These are phyloP conservation scores for Tolypocladium guangdongense DNA, from an alignment of 2,329 filamentous ascomycete species.

Conservation along the genomic window DNA sequence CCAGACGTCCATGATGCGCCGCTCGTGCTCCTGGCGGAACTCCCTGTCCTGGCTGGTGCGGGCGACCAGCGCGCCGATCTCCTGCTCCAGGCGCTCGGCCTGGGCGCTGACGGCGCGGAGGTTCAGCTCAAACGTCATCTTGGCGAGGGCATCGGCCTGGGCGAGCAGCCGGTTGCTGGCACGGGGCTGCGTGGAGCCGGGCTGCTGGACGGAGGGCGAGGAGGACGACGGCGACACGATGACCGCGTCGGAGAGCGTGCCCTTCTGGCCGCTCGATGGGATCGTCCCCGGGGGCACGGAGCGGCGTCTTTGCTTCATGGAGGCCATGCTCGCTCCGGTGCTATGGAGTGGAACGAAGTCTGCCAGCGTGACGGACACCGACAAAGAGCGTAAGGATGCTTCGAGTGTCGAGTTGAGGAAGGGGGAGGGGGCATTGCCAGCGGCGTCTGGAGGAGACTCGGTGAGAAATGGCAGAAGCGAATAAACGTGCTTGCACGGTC, in stretches of 20 bases:
- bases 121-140: slow-evolving; percentile 26
- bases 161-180: slow-evolving; percentile 6
- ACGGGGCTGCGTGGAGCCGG: background rate
- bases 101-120: slow-evolving; percentile 17
- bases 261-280: background rate
- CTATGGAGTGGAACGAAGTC: background rate
- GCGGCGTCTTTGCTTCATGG: background rate
- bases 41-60: slow-evolving; percentile 15
- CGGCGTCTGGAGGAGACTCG: background rate
- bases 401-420: background rate
- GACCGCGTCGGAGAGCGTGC: background rate
- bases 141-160: slow-evolving; percentile 22
- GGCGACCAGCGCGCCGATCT: slow-evolving; percentile 15
- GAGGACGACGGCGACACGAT: background rate
- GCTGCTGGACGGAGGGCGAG: background rate
- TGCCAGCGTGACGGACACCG: too few species aligned
- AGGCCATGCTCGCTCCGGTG: background rate
- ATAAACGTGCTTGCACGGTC: background rate
- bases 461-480: background rate
- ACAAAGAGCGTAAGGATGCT: too few species aligned
- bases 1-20: slow-evolving; percentile 16
- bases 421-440: background rate
- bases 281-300: background rate
- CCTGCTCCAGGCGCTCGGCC: slow-evolving; percentile 17
- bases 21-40: slow-evolving; percentile 18